Base-by-base conservation (phyloP, 2,329 filamentous ascomycete species). In the Penicillium sp. region DNA sequence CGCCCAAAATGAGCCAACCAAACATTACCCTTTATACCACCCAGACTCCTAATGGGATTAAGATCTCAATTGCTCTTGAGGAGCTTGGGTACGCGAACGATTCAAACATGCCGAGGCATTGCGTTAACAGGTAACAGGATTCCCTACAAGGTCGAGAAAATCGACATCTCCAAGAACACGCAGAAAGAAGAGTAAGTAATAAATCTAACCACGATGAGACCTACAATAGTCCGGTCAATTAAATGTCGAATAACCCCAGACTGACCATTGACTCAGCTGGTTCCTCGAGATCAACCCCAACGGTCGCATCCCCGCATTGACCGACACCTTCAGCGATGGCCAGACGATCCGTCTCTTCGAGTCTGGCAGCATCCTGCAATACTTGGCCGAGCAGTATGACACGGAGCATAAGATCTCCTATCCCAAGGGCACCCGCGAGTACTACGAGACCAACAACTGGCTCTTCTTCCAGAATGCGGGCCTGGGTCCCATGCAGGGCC, bases 201-300 rank as follows among this genome's bases (percentile, higher is more conserved):
- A 11, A 3, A 14, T 38, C 20, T 2, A 20, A 20, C 35, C 25
- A n/a, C 14, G 5, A 51, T 15, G 34, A 17, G n/a, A 14, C 43
- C 53, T 39, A 52, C 42, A n/a, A 6, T 7, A 11, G 11, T 49
- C 11, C 15, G 17, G 12, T 45, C 6, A 35, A 17, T 31, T 22
- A n/a, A 37, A 22, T 17, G 11, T 11, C 7, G 12, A 31, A n/a
- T 7, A 52, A 28, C n/a, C 39, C 25, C 11, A 38, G 12, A 31
- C 62, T 68, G 53, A 68, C 54, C 10, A 4, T 17, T 11, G 48
- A 8, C 38, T 15, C 28, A 75, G 86, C 15, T 96, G 91, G 91
- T 97, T 94, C 78, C 84, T 96, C 31, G 87, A 88, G 54, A 96
- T 96, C 79, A 96, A 96, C 78, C 92, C 92, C 64, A 96, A 96